Evolutionary conservation across 805 yeast species (phyloP).

Genomic region (Ogataea glucozyma): DNA sequence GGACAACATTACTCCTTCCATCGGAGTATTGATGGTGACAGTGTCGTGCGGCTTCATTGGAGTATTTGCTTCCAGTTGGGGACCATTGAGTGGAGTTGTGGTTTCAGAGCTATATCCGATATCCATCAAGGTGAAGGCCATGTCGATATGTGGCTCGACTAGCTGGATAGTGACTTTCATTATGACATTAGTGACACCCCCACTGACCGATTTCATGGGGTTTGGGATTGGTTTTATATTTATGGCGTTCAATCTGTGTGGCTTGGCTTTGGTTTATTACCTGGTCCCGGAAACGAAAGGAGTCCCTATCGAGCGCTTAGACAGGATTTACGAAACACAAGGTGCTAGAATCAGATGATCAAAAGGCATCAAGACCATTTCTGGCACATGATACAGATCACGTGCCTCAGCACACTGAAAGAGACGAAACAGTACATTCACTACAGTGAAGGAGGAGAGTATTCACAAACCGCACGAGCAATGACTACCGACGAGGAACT

Average conservation of each 20-base stretch:
- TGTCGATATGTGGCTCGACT: conserved; percentile 57
- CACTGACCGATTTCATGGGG: conserved; percentile 58
- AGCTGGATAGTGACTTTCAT: conserved; percentile 66
- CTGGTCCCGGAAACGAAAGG: conserved; percentile 38
- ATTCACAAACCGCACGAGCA: too few relatives aligned
- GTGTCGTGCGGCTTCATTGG: conserved; percentile 59
- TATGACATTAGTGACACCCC: conserved; percentile 69
- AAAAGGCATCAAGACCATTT: not conserved
- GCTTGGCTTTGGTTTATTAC: conserved; percentile 28
- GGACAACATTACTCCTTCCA: conserved; percentile 38
- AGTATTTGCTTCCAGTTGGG: conserved; percentile 71
- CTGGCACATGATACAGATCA: not conserved
- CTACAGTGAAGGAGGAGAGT: too few relatives aligned
- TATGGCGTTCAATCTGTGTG: conserved; percentile 24
- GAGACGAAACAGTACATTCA: too few relatives aligned
- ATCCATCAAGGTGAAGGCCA: conserved; percentile 55
- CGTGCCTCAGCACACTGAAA: not conserved
- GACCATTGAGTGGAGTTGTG: conserved; percentile 67
- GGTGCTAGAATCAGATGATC: not conserved
- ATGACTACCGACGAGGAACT: conserved; percentile 3
- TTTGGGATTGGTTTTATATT: conserved; percentile 68
- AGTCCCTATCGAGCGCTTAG: conserved; percentile 24
- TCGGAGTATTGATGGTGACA: conserved; percentile 54
- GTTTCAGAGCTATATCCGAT: conserved; percentile 68
- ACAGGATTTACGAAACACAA: conserved; percentile 22